phyloP scores from a whole-genome alignment of 2,329 filamentous ascomycete genomes.

The Aaosphaeria arxii region DNA sequence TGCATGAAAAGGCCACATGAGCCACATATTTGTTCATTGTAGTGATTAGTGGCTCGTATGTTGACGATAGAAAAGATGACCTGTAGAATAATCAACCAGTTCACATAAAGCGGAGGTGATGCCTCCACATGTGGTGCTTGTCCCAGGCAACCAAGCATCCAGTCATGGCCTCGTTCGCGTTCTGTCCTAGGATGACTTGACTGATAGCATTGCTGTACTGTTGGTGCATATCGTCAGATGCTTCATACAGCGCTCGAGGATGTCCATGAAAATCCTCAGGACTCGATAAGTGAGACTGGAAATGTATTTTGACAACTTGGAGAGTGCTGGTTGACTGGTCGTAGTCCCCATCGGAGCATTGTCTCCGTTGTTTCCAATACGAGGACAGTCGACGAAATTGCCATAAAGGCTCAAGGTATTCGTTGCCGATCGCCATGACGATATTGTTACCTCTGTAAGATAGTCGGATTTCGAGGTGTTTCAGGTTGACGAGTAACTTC shows the following conservation, averaged over 20 bases:
- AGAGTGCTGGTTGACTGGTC: background rate
- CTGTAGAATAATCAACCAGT: background rate
- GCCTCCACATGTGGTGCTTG: conserved; percentile 3
- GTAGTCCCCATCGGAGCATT: background rate
- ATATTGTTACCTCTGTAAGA: conserved; percentile 13
- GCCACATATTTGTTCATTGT: no score
- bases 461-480: conserved; percentile 19
- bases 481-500: conserved; percentile 17
- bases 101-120: conserved; percentile 6
- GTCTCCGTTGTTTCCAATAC: background rate
- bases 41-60: no score
- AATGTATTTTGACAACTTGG: conserved; percentile 14
- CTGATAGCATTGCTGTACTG: conserved; percentile 26
- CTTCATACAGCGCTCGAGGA: conserved; percentile 7
- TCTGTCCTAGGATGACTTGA: conserved; percentile 20
- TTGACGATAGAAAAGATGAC: no score
- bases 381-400: conserved; percentile 21
- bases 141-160: conserved; percentile 22
- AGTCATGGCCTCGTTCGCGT: conserved; percentile 24
- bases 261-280: conserved; percentile 3
- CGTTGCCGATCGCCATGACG: conserved; percentile 18
- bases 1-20: no score
- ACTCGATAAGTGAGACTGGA: conserved; percentile 7
- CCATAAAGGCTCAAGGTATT: conserved; percentile 24
- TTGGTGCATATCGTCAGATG: conserved; percentile 19